Percentiles rank a stretch among this genome's conserved stretches.
Evolutionary conservation across 495 filamentous ascomycete genomes (phyloP).

Genomic region (Acidiella bohemica): DNA sequence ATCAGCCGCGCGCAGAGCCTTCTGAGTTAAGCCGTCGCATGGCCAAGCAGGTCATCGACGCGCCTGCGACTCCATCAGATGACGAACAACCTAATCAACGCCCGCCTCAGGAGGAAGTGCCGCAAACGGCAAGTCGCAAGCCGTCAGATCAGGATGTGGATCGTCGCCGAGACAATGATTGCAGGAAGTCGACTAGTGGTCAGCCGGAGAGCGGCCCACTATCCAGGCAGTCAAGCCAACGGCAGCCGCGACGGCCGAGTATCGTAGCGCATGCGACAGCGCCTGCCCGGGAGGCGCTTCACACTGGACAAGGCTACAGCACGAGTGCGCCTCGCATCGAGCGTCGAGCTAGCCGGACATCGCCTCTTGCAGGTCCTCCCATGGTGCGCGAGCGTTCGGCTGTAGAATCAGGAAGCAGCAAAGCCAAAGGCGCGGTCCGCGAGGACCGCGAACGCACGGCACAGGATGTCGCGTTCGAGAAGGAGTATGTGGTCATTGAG

Average conservation of each 20-base stretch:
- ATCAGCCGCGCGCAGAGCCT: constrained; percentile 33
- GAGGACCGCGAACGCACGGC: constrained; percentile 63
- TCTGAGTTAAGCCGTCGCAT: constrained; percentile 16
- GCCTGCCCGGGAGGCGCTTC: constrained; percentile 44
- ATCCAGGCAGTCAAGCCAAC: constrained; percentile 10
- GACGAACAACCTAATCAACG: constrained; percentile 5
- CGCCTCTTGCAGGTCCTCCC: constrained; percentile 34
- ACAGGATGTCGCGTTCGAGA: constrained; percentile 76
- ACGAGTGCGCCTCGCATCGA: constrained; percentile 30
- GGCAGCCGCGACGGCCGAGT: constrained; percentile 26
- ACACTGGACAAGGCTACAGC: constrained; percentile 21
- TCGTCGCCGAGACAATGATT: not conserved
- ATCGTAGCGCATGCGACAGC: constrained; percentile 42
- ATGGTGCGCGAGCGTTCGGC: constrained; percentile 33
- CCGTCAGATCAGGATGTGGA: constrained; percentile 10
- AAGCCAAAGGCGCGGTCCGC: constrained; percentile 29
- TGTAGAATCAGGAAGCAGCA: constrained; percentile 10
- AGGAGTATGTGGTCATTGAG: constrained; percentile 92
- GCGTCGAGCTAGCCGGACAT: constrained; percentile 36
- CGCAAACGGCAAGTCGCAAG: constrained; percentile 3
- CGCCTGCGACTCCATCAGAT: not conserved
- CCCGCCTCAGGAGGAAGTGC: constrained; percentile 9
- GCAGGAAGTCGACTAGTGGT: constrained; percentile 4
- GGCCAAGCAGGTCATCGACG: constrained; percentile 16
- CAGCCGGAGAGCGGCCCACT: constrained; percentile 4